Percentiles rank a stretch among this genome's conserved stretches.
These are phyloP conservation scores for Leccinum fibrillosum DNA, from an alignment of 768 basidiomycete species.

Conservation along the genomic window DNA sequence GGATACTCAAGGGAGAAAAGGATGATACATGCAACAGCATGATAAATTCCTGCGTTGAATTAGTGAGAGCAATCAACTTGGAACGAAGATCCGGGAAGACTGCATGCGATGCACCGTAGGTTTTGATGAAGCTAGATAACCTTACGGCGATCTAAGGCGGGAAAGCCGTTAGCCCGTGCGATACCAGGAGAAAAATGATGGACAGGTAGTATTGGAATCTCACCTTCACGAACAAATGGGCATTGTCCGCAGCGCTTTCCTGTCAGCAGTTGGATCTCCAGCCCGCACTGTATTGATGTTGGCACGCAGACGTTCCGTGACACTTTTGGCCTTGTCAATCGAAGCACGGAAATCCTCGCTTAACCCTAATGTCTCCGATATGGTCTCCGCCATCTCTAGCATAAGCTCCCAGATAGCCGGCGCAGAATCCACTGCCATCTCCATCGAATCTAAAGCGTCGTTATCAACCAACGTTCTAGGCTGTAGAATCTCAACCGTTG, in stretches of 20 bases:
- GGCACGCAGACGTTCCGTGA: slow-evolving; percentile 61
- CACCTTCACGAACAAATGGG: slow-evolving; percentile 81
- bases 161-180: slow-evolving; percentile 3
- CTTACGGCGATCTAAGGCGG: slow-evolving; percentile 63
- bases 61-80: slow-evolving; percentile 73
- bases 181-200: neutral
- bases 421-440: slow-evolving; percentile 73
- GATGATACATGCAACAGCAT: slow-evolving; percentile 85
- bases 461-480: slow-evolving; percentile 71
- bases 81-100: slow-evolving; percentile 60
- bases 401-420: slow-evolving; percentile 81
- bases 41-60: slow-evolving; percentile 83
- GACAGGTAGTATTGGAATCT: neutral
- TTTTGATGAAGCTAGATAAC: slow-evolving; percentile 71
- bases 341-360: slow-evolving; percentile 47
- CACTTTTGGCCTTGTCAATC: slow-evolving; percentile 58
- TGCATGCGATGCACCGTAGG: slow-evolving; percentile 51
- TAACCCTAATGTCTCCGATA: slow-evolving; percentile 44
- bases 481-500: slow-evolving; percentile 46
- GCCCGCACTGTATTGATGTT: slow-evolving; percentile 58
- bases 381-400: slow-evolving; percentile 64
- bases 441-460: slow-evolving; percentile 76
- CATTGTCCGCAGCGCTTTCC: slow-evolving; percentile 71
- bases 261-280: slow-evolving; percentile 51
- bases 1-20: slow-evolving; percentile 57